Evolutionary conservation across 306 rosid species (phyloP).

Genomic region (Begonia masoniana): DNA sequence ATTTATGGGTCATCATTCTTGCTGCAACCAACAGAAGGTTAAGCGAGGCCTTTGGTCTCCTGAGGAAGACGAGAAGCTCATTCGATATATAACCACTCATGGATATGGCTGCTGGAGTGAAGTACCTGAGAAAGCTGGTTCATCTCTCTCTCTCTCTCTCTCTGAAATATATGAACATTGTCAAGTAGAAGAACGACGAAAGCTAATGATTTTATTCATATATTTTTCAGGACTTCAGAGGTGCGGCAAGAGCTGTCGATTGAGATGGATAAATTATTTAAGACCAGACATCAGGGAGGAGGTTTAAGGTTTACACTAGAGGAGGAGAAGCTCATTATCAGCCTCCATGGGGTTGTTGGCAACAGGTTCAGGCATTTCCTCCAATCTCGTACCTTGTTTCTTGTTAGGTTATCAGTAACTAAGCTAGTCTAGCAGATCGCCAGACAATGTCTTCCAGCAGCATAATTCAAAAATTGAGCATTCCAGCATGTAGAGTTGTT

Average conservation of each 20-base stretch:
- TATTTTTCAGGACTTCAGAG: slow-evolving; percentile 71
- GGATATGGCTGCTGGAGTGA: slow-evolving; percentile 99
- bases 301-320: slow-evolving; percentile 89
- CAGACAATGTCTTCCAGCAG: no score
- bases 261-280: slow-evolving; percentile 97
- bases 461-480: no score
- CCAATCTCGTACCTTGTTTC: not conserved
- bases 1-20: slow-evolving; percentile 86
- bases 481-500: no score
- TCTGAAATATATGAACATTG: not conserved
- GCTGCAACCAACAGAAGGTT: slow-evolving; percentile 98
- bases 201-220: no score
- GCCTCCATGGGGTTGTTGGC: slow-evolving; percentile 93
- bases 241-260: slow-evolving; percentile 93
- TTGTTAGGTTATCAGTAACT: not conserved
- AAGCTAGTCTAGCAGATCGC: no score
- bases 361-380: slow-evolving; percentile 48
- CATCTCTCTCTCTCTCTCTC: slow-evolving; percentile 3
- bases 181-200: no score
- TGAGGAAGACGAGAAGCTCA: slow-evolving; percentile 94
- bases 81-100: slow-evolving; percentile 75
- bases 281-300: slow-evolving; percentile 98
- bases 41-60: slow-evolving; percentile 99
- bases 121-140: slow-evolving; percentile 97
- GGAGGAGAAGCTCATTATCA: slow-evolving; percentile 89